Conservation (phyloP, 2,329 filamentous ascomycete genomes). For the Fusarium gaditjirri region DNA sequence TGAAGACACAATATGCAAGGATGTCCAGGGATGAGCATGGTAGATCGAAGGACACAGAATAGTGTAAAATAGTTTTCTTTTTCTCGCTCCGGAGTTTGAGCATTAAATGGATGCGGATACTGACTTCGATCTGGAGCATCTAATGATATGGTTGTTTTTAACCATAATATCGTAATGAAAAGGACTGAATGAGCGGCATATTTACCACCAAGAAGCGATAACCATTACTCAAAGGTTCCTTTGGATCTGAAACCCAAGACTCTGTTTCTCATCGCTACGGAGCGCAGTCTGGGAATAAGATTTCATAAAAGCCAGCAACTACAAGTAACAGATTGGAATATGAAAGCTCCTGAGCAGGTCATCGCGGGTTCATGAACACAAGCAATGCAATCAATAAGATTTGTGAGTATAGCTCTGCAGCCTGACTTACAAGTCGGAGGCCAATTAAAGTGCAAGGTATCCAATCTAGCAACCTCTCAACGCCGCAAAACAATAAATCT, state of each 20-base stretch:
- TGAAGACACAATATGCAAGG: conserved; percentile 51
- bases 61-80: neutral
- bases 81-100: neutral
- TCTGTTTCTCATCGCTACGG: neutral
- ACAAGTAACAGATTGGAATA: neutral
- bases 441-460: conserved; percentile 5
- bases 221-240: neutral
- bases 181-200: neutral
- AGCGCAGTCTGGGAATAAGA: neutral
- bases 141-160: neutral
- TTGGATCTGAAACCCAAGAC: neutral
- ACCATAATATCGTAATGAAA: neutral
- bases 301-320: neutral
- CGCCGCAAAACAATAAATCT: neutral
- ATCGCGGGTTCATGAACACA: neutral
- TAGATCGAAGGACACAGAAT: conserved; percentile 14
- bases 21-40: conserved; percentile 44
- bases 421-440: neutral
- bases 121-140: neutral
- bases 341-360: too few relatives aligned
- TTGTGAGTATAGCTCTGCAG: neutral
- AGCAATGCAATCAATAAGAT: neutral
- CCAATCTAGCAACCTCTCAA: conserved; percentile 4
- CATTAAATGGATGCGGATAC: neutral
- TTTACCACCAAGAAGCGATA: neutral